phyloP scores from a whole-genome alignment of 495 filamentous ascomycete genomes.

The Talaromyces nanjingensis region DNA sequence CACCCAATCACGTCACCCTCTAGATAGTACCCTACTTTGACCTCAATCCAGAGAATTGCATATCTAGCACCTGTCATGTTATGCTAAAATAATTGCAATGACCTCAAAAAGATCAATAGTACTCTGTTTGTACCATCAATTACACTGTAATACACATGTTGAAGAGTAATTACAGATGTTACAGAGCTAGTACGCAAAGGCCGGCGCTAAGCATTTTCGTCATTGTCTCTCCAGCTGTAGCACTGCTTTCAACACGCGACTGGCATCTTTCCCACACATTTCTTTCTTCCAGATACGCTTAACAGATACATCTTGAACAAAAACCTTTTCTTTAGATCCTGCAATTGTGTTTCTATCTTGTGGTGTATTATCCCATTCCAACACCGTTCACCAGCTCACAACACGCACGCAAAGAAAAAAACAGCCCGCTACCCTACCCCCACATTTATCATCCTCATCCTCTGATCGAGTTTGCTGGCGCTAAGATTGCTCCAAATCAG shows the following conservation, averaged over 20 bases:
- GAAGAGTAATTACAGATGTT: background rate
- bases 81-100: background rate
- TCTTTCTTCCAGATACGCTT: background rate
- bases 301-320: background rate
- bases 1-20: background rate
- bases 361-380: background rate
- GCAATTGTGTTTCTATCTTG: background rate
- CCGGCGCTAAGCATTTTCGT: slow-evolving; percentile 11
- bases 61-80: background rate
- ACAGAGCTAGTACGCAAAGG: background rate
- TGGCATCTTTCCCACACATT: slow-evolving; percentile 1
- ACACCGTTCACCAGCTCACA: background rate
- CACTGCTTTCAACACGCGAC: slow-evolving; percentile 9
- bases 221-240: background rate
- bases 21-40: background rate
- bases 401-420: background rate
- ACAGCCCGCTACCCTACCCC: slow-evolving; percentile 3
- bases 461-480: slow-evolving; percentile 7
- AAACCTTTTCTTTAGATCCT: slow-evolving; percentile 12
- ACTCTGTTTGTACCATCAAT: background rate
- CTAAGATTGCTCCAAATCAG: background rate
- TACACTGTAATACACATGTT: background rate
- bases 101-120: background rate
- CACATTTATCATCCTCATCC: background rate
- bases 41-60: background rate